A percentile compares a stretch with the other conserved stretches of the same genome.
phyloP scores from a whole-genome alignment of 2,329 filamentous ascomycete genomes.

The Nectriaceae sp. region DNA sequence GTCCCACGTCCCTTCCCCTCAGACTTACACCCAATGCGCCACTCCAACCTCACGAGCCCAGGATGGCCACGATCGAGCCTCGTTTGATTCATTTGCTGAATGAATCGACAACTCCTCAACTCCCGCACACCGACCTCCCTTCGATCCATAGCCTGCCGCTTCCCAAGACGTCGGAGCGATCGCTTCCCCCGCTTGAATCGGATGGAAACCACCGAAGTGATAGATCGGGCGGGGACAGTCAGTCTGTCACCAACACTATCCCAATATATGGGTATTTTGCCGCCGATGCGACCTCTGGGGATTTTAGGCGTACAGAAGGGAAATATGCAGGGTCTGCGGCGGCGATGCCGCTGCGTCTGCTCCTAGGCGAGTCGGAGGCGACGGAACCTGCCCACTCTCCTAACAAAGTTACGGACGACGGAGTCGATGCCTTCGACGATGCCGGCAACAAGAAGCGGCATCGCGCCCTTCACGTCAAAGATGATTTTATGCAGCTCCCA shows the following conservation, averaged over 20 bases:
- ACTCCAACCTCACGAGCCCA: constrained; percentile 30
- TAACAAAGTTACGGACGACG: constrained; percentile 49
- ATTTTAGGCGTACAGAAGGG: constrained; percentile 20
- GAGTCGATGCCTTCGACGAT: constrained; percentile 46
- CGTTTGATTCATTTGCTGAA: constrained; percentile 67
- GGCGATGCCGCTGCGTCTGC: constrained; percentile 41
- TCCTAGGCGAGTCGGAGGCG: constrained; percentile 42
- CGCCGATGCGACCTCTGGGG: constrained; percentile 18
- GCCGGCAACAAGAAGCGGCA: constrained; percentile 56
- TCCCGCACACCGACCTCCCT: constrained; percentile 54
- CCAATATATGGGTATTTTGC: too few species aligned
- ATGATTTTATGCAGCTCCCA: constrained; percentile 65
- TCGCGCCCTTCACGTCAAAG: constrained; percentile 50
- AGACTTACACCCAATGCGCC: constrained; percentile 31
- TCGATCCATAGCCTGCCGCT: constrained; percentile 52
- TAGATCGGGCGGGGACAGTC: constrained; percentile 24
- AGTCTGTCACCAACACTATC: constrained; percentile 13
- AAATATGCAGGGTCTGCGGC: constrained; percentile 25
- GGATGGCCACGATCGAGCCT: constrained; percentile 63
- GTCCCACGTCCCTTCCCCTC: constrained; percentile 9
- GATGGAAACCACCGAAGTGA: constrained; percentile 47
- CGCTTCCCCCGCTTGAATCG: constrained; percentile 55
- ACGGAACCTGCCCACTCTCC: constrained; percentile 45
- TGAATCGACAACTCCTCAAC: constrained; percentile 51
- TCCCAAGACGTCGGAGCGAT: constrained; percentile 45